phyloP scores from a whole-genome alignment of 208 protist species.

The Leishmania braziliensis region DNA sequence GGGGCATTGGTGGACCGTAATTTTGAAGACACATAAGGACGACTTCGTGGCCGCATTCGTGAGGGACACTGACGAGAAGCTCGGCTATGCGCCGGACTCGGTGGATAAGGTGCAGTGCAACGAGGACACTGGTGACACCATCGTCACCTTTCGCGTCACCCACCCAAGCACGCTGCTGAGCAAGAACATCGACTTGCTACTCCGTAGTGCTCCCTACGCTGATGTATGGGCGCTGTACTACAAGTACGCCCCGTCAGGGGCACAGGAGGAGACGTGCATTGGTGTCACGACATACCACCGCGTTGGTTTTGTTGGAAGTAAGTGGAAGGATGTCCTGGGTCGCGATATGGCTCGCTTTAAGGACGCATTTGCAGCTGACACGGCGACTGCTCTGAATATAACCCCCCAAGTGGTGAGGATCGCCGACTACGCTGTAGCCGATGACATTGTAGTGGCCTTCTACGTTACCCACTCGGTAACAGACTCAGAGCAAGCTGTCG shows the following conservation, averaged over 20 bases:
- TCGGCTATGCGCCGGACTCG: constrained; percentile 35
- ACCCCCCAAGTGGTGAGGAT: constrained; percentile 38
- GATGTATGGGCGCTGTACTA: constrained; percentile 71
- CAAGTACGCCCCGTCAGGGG: constrained; percentile 9
- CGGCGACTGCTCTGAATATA: constrained; percentile 42
- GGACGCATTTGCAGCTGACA: constrained; percentile 52
- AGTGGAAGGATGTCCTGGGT: constrained; percentile 47
- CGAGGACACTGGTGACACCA: constrained; percentile 55
- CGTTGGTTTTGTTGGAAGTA: constrained; percentile 67
- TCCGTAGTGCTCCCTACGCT: constrained; percentile 54
- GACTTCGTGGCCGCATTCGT: constrained; percentile 47
- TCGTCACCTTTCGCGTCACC: constrained; percentile 56
- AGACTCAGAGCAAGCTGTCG: constrained; percentile 38
- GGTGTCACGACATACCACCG: constrained; percentile 63
- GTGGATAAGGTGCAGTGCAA: constrained; percentile 53
- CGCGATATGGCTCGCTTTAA: constrained; percentile 42
- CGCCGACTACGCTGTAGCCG: constrained; percentile 41
- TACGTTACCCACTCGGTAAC: constrained; percentile 42
- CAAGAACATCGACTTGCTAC: constrained; percentile 45
- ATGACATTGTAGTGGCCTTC: constrained; percentile 66
- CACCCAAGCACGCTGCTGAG: constrained; percentile 37
- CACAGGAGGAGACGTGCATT: background rate
- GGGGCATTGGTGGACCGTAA: constrained; percentile 46
- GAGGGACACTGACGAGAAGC: constrained; percentile 37
- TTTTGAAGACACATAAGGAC: constrained; percentile 37